Conservation (phyloP, 2,329 filamentous ascomycete genomes). For the Dryadomyces quercivorus region DNA sequence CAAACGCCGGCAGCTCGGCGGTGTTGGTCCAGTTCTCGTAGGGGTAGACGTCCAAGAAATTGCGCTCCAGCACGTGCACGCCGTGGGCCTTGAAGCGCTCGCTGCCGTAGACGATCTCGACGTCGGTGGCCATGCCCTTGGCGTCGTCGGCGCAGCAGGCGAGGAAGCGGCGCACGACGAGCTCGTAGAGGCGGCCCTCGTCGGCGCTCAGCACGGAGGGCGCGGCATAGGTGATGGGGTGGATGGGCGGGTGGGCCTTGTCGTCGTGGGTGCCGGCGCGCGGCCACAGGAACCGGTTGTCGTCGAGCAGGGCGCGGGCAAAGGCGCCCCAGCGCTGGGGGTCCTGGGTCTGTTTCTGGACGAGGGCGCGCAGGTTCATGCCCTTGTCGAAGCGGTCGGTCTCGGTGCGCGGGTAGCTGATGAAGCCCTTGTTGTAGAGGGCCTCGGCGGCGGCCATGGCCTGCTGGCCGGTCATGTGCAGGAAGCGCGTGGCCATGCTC, state of each 20-base stretch:
- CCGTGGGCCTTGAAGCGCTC: conserved; percentile 77
- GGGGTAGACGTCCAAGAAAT: conserved; percentile 89
- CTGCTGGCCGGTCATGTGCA: conserved; percentile 81
- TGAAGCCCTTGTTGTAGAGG: conserved; percentile 88
- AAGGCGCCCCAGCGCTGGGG: conserved; percentile 61
- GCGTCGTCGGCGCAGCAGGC: conserved; percentile 95
- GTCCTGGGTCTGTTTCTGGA: conserved; percentile 75
- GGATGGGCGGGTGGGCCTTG: conserved; percentile 93
- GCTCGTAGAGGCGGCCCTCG: conserved; percentile 78
- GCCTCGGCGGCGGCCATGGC: conserved; percentile 82
- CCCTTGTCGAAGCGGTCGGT: conserved; percentile 89
- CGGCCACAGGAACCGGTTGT: conserved; percentile 62
- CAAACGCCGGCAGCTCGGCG: conserved; percentile 68
- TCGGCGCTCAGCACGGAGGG: conserved; percentile 49
- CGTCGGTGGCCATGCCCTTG: conserved; percentile 69
- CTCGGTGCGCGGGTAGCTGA: conserved; percentile 95
- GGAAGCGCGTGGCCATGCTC: conserved; percentile 81
- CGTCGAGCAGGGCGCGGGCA: conserved; percentile 61
- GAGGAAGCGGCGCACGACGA: conserved; percentile 80
- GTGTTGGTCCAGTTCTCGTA: conserved; percentile 96
- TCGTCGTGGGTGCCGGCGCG: conserved; percentile 82
- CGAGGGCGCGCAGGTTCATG: conserved; percentile 69
- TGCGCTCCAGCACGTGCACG: conserved; percentile 72
- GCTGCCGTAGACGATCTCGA: conserved; percentile 73
- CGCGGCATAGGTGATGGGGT: conserved; percentile 78